Percentiles rank a stretch among this genome's conserved stretches.
Conservation (phyloP, 495 filamentous ascomycete genomes). For the Emericellopsis terricola region DNA sequence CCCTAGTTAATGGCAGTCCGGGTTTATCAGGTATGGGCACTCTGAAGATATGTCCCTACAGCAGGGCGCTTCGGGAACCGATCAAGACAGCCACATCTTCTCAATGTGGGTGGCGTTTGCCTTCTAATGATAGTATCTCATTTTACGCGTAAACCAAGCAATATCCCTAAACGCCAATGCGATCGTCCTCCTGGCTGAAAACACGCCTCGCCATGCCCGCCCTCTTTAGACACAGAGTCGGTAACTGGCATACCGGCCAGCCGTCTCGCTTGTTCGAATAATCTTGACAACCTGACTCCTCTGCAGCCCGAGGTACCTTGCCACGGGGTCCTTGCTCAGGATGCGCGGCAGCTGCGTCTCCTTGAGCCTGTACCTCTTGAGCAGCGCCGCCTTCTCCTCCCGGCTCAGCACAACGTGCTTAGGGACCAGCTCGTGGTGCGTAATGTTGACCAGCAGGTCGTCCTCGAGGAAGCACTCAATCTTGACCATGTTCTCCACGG, state of each 20-base stretch:
- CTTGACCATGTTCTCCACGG: conserved; percentile 45
- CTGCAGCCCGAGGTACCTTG: conserved; percentile 78
- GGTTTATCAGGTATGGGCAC: no score
- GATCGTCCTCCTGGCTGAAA: no score
- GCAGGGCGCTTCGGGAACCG: no score
- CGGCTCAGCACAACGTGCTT: conserved; percentile 78
- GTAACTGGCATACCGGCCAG: conserved; percentile 64
- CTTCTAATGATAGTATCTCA: no score
- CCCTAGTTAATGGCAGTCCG: no score
- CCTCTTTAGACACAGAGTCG: conserved; percentile 33
- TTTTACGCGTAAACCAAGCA: no score
- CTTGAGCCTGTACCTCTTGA: conserved; percentile 85
- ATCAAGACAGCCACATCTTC: no score
- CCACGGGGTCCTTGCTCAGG: conserved; percentile 76
- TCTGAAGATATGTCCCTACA: no score
- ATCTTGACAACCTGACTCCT: conserved; percentile 97
- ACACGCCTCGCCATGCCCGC: no score
- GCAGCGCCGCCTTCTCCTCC: conserved; percentile 69
- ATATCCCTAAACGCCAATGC: no score
- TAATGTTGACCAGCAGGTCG: conserved; percentile 95
- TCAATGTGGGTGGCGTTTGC: no score
- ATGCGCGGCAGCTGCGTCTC: conserved; percentile 93
- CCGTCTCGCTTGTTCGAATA: conserved; percentile 65
- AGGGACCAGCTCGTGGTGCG: conserved; percentile 90
- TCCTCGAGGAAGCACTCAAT: conserved; percentile 92